Evolutionary conservation across 805 yeast genomes (phyloP).

Genomic region (Cyberlindnera veronae): DNA sequence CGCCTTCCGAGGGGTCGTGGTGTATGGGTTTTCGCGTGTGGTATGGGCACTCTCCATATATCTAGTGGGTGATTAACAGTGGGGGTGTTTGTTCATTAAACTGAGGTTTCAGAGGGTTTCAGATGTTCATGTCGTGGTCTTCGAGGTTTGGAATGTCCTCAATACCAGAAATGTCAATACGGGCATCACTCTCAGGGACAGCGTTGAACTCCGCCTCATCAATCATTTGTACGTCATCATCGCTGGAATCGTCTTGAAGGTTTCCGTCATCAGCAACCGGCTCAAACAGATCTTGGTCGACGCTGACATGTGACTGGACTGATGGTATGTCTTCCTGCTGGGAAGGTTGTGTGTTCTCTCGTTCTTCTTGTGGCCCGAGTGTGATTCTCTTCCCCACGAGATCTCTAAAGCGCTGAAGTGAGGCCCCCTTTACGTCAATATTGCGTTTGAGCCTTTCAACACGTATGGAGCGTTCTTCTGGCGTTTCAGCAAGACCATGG

Average conservation of each 20-base stretch:
- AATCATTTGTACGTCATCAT: slow-evolving; percentile 10
- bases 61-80: too few relatives aligned
- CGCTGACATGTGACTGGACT: too few relatives aligned
- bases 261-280: too few relatives aligned
- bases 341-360: neutral
- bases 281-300: too few relatives aligned
- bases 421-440: slow-evolving; percentile 28
- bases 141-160: slow-evolving; percentile 5
- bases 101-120: too few relatives aligned
- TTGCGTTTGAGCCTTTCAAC: slow-evolving; percentile 34
- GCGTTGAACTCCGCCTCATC: slow-evolving; percentile 2
- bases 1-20: neutral
- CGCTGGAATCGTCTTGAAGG: neutral
- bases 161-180: slow-evolving; percentile 7
- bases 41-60: slow-evolving; percentile 3
- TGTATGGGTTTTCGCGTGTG: slow-evolving; percentile 1
- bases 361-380: slow-evolving; percentile 5
- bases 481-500: slow-evolving; percentile 43
- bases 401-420: slow-evolving; percentile 23
- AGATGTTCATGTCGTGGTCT: slow-evolving; percentile 4
- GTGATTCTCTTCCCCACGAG: slow-evolving; percentile 17
- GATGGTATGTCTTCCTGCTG: too few relatives aligned
- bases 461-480: slow-evolving; percentile 33
- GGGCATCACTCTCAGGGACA: slow-evolving; percentile 7
- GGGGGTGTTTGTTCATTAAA: too few relatives aligned